These are phyloP conservation scores for Rhizoctonia solani DNA, from an alignment of 1,284 basidiomycete genomes.

Conservation along the genomic window DNA sequence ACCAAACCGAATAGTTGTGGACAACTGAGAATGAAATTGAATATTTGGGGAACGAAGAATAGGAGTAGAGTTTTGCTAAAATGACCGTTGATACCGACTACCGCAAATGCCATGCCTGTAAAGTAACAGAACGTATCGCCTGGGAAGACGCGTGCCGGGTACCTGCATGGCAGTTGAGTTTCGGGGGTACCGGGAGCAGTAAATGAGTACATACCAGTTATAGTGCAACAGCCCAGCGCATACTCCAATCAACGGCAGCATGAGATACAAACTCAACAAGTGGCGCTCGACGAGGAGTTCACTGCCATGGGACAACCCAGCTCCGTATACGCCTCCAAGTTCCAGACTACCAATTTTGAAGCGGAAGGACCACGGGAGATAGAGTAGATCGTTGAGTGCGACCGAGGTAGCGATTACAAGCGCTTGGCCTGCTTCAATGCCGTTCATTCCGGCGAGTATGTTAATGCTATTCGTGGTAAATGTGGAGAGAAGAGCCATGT, in stretches of 20 bases:
- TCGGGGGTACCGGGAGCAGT: too few species aligned
- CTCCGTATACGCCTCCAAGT: constrained; percentile 74
- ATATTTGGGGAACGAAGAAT: constrained; percentile 97
- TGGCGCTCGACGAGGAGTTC: constrained; percentile 88
- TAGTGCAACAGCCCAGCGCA: constrained; percentile 89
- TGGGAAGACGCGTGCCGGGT: constrained; percentile 91
- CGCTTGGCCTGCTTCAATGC: constrained; percentile 92
- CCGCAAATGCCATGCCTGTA: constrained; percentile 95
- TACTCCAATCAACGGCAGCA: constrained; percentile 91
- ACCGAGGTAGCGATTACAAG: constrained; percentile 91
- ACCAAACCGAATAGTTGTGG: constrained; percentile 95
- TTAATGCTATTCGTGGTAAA: constrained; percentile 99
- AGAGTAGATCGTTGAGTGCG: constrained; percentile 89
- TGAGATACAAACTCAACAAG: constrained; percentile 93
- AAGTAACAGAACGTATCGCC: constrained; percentile 99
- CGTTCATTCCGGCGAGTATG: constrained; percentile 97
- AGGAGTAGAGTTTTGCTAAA: constrained; percentile 96
- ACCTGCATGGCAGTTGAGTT: constrained; percentile 60
- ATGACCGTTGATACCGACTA: constrained; percentile 94
- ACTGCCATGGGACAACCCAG: constrained; percentile 84
- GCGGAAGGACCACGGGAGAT: constrained; percentile 80
- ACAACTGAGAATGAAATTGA: constrained; percentile 94
- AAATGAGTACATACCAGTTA: constrained; percentile 73
- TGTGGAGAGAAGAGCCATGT: constrained; percentile 94
- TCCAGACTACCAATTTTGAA: constrained; percentile 73